Conservation (phyloP, 1,284 basidiomycete species). For the Malassezia equina region DNA sequence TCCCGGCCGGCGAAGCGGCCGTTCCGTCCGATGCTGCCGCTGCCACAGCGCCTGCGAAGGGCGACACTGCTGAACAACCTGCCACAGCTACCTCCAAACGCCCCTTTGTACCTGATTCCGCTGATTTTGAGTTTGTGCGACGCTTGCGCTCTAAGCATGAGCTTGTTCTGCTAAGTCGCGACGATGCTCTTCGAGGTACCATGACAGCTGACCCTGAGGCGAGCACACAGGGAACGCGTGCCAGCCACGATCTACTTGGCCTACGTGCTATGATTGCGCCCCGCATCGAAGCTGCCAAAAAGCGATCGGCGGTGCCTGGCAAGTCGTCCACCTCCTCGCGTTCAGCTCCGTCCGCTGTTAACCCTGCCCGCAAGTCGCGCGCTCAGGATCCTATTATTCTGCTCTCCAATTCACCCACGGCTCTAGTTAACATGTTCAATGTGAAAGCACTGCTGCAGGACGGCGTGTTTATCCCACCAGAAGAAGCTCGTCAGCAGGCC, state of each 20-base stretch:
- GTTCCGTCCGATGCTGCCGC: not conserved
- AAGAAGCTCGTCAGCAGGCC: conserved; percentile 35
- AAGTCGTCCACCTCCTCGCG: conserved; percentile 14
- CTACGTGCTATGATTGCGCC: conserved; percentile 24
- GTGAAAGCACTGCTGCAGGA: conserved; percentile 87
- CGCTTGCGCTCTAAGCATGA: conserved; percentile 29
- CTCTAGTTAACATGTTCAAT: conserved; percentile 94
- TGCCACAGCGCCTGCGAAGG: not conserved
- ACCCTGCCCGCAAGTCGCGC: conserved; percentile 28
- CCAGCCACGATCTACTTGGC: conserved; percentile 20
- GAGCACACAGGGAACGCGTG: not conserved
- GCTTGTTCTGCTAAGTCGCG: conserved; percentile 31
- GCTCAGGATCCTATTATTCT: conserved; percentile 72
- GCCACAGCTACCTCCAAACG: conserved; percentile 19
- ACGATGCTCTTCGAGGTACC: conserved; percentile 31
- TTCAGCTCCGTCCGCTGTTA: conserved; percentile 7
- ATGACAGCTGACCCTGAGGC: not conserved
- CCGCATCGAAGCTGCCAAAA: conserved; percentile 31
- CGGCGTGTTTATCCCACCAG: conserved; percentile 57
- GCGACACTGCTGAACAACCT: not conserved
- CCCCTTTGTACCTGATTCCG: conserved; percentile 32
- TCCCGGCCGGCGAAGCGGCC: not conserved
- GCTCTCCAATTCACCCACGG: conserved; percentile 87
- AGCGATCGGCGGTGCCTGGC: conserved; percentile 16
- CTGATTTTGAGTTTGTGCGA: conserved; percentile 43